Conservation (phyloP, 129 eudicot species). For the Chrysanthemum lavandulifolium region DNA sequence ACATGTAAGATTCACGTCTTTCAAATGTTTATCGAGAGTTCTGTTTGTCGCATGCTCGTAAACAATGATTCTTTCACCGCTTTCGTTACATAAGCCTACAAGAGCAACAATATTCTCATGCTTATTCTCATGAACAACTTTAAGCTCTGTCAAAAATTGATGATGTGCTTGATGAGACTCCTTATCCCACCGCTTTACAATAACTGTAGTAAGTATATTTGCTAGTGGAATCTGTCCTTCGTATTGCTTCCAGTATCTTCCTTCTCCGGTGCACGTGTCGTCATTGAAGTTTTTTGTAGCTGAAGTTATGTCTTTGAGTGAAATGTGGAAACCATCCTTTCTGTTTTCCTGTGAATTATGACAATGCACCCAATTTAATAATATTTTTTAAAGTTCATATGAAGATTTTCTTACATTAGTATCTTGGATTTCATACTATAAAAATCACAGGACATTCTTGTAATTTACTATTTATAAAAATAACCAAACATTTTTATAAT, state of each 20-base stretch:
- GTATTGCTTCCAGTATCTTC: not conserved
- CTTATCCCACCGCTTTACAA: not conserved
- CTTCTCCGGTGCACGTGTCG: not conserved
- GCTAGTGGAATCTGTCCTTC: not conserved
- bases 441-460: no score
- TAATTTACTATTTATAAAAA: no score
- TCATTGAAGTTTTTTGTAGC: constrained; percentile 3
- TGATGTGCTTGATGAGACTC: not conserved
- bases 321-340: not conserved
- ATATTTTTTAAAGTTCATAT: no score
- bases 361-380: not conserved
- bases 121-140: not conserved
- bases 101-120: not conserved
- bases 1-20: not conserved
- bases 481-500: no score
- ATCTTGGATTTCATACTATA: no score
- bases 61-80: constrained; percentile 2
- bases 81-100: not conserved
- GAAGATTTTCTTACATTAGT: no score
- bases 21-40: not conserved
- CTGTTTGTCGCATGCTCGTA: not conserved
- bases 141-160: not conserved
- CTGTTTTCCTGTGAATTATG: not conserved
- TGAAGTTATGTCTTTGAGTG: not conserved
- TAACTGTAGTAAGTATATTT: not conserved